Evolutionary conservation across 2,329 filamentous ascomycete species (phyloP), one percentile per base, ranked within the genome.

Genomic region (Nigrospora oryzae): DNA sequence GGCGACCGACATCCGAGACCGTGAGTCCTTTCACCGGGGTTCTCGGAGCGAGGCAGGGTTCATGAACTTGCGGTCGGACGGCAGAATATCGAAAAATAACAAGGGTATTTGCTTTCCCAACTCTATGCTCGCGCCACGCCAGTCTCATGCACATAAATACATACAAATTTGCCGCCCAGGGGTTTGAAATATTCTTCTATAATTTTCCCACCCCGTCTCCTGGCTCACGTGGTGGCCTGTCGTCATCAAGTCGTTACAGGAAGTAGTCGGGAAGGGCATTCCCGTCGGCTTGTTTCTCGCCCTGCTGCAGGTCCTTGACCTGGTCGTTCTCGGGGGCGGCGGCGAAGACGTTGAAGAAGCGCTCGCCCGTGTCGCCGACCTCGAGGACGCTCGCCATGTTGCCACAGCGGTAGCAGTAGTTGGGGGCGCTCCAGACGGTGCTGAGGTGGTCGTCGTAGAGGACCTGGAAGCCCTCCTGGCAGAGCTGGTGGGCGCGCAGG

Each of bases 381-480:
- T 98, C 93, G 34, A 98, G 75, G 38, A 98, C 93, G 64, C 89
- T 95, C 10, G 93, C 93, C 79, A 97, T 84, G 63, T 98, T 98
- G 39, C 93, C 93, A 67, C 93, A 98, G 33, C 90, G 77, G 64
- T 95, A 95, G 67, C 88, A 94, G 67, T 94, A 94, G 58, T 94
- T 98, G 2, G 93, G 93, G 5, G 93, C 93, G 62, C 89, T 96
- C 93, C 93, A 98, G 7, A 98, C 93, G 1, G 93, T 98, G 63
- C 89, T 95, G 34, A 98, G 70, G 14, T 85, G 80, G 65, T 97
- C 91, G 58, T 97, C 91, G 64, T 95, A 98, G 14, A 98, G 79
- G 39, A 97, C 86, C 68, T 97, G 93, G 64, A 91, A 98, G 1
- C 93, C 93, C 68, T 98, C 93, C 65, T 98, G 93, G 64, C 93